These are phyloP conservation scores for Stramenopiles sp. DNA, from an alignment of 352 stramenopile genomes.

Conservation along the genomic window DNA sequence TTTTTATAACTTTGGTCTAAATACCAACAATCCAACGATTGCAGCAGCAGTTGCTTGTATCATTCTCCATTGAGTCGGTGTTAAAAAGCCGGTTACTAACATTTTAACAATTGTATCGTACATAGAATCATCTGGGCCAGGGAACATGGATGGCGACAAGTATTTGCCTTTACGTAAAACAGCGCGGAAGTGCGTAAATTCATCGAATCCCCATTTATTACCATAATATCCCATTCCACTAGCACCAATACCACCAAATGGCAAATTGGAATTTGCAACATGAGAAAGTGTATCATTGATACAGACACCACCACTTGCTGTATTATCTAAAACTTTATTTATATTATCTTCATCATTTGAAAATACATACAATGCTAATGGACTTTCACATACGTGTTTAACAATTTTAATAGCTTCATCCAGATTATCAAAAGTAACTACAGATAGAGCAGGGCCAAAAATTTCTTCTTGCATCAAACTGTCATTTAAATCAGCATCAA, in stretches of 20 bases:
- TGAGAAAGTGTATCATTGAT: conserved; percentile 61
- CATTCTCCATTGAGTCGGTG: not conserved
- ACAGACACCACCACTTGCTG: conserved; percentile 33
- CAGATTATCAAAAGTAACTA: conserved; percentile 62
- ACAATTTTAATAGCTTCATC: conserved; percentile 46
- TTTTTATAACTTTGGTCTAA: not conserved
- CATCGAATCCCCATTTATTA: conserved; percentile 38
- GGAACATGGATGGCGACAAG: conserved; percentile 1
- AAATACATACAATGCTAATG: conserved; percentile 64
- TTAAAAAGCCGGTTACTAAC: not conserved
- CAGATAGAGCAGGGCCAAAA: conserved; percentile 61
- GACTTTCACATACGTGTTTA: conserved; percentile 29
- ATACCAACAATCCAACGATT: not conserved
- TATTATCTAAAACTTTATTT: conserved; percentile 29
- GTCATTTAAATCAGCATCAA: conserved; percentile 15
- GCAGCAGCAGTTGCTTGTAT: not conserved
- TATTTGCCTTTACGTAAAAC: no score
- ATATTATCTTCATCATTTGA: conserved; percentile 24
- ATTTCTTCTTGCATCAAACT: conserved; percentile 46
- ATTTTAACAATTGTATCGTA: not conserved
- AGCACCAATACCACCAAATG: conserved; percentile 51
- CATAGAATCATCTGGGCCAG: not conserved
- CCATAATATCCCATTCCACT: conserved; percentile 49
- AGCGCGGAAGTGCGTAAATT: conserved; percentile 42
- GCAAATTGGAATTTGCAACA: conserved; percentile 33